Percentiles rank a stretch among this genome's conserved stretches.
Conservation (phyloP, 2,329 filamentous ascomycete genomes). For the Zymoseptoria ardabiliae region DNA sequence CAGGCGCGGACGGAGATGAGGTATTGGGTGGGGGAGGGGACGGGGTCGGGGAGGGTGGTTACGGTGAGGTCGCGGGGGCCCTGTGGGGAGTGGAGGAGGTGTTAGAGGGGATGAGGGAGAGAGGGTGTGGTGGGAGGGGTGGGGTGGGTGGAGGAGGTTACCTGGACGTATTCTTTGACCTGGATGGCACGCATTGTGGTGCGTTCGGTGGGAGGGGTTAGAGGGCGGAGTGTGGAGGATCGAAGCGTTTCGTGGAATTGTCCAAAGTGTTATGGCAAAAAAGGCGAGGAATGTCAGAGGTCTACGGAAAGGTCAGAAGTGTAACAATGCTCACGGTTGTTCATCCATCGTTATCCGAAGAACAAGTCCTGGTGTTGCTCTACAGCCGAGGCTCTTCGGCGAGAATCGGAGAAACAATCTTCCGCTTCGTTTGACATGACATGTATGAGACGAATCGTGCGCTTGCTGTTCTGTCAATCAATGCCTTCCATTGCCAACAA, state of each 20-base stretch:
- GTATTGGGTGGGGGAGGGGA: slow-evolving; percentile 66
- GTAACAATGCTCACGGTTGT: neutral
- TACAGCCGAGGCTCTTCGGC: neutral
- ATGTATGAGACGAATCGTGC: neutral
- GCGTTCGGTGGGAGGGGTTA: neutral
- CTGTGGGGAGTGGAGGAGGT: slow-evolving; percentile 36
- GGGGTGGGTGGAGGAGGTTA: slow-evolving; percentile 2
- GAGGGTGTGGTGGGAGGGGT: neutral
- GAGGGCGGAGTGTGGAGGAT: neutral
- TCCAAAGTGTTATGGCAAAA: too few relatives aligned
- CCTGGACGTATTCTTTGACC: slow-evolving; percentile 23
- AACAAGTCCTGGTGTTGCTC: neutral
- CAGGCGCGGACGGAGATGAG: slow-evolving; percentile 78
- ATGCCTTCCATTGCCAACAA: too few relatives aligned
- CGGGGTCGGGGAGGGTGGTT: slow-evolving; percentile 65
- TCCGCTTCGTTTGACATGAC: neutral
- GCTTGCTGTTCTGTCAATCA: too few relatives aligned
- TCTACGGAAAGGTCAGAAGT: too few relatives aligned
- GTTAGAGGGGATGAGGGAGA: neutral
- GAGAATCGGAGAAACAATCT: neutral
- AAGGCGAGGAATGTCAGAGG: too few relatives aligned
- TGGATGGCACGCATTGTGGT: slow-evolving; percentile 61
- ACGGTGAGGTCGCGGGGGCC: slow-evolving; percentile 73
- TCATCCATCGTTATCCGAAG: neutral
- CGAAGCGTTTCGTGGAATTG: too few relatives aligned